phyloP scores from a whole-genome alignment of 2,329 filamentous ascomycete species.

The Diaporthe destruens region DNA sequence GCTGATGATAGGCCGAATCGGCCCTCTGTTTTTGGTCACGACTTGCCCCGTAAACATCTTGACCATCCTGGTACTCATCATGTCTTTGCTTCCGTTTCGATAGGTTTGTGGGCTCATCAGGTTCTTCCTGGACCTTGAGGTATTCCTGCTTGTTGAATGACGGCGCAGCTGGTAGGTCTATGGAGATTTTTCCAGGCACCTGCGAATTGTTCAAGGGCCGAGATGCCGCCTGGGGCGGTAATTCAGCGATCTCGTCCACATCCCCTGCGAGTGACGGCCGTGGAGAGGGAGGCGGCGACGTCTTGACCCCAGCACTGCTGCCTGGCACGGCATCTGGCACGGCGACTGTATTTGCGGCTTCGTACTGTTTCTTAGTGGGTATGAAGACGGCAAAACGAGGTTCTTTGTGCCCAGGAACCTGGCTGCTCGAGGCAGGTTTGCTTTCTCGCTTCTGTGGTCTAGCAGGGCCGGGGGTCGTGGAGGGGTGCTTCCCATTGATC shows the following conservation, averaged over 20 bases:
- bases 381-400: slow-evolving; percentile 62
- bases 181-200: slow-evolving; percentile 53
- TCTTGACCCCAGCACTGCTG: neutral
- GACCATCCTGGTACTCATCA: slow-evolving; percentile 63
- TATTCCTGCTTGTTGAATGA: slow-evolving; percentile 67
- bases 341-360: slow-evolving; percentile 40
- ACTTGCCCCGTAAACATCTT: slow-evolving; percentile 70
- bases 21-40: slow-evolving; percentile 86
- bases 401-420: slow-evolving; percentile 52
- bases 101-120: slow-evolving; percentile 61
- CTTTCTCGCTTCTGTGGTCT: slow-evolving; percentile 44
- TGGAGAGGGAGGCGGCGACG: slow-evolving; percentile 48
- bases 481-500: slow-evolving; percentile 48
- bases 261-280: slow-evolving; percentile 43
- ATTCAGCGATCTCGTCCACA: slow-evolving; percentile 4
- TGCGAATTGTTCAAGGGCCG: slow-evolving; percentile 41
- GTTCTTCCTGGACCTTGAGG: slow-evolving; percentile 59
- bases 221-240: slow-evolving; percentile 21
- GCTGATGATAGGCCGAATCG: slow-evolving; percentile 77
- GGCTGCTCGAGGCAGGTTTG: slow-evolving; percentile 44
- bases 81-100: slow-evolving; percentile 68
- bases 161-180: slow-evolving; percentile 59
- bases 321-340: slow-evolving; percentile 4
- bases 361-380: slow-evolving; percentile 56
- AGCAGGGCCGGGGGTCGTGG: slow-evolving; percentile 44